Conservation (phyloP, 768 basidiomycete genomes). For the Lentinula guzmanii region DNA sequence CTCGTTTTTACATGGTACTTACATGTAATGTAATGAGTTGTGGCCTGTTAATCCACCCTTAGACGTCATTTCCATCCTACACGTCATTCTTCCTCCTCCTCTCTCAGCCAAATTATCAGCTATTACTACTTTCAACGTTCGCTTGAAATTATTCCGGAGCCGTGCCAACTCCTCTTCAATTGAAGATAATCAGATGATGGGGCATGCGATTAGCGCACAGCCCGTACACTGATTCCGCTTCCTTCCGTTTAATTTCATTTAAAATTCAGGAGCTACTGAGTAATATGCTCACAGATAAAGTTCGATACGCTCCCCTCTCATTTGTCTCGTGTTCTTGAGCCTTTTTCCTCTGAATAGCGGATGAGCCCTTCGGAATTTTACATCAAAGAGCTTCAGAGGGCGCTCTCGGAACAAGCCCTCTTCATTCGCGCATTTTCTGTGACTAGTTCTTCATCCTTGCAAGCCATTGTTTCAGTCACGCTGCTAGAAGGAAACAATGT, state of each 20-base stretch:
- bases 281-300: background rate
- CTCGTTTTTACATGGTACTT: too few species aligned
- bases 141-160: background rate
- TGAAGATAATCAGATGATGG: conserved; percentile 1
- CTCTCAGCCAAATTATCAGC: too few species aligned
- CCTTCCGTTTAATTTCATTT: background rate
- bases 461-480: conserved; percentile 48
- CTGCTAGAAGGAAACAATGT: conserved; percentile 50
- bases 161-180: background rate
- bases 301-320: background rate
- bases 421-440: conserved; percentile 45
- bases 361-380: conserved; percentile 3
- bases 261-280: background rate
- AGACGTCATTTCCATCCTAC: background rate
- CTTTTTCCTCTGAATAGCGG: background rate
- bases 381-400: conserved; percentile 43
- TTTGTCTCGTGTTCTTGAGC: background rate
- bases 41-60: background rate
- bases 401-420: conserved; percentile 54
- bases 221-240: background rate
- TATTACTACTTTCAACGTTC: too few species aligned
- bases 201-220: background rate
- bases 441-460: conserved; percentile 29
- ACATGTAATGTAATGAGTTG: too few species aligned
- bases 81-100: too few species aligned